Evolutionary conservation across 2,329 filamentous ascomycete species (phyloP).

Genomic region (Cercospora sp.): DNA sequence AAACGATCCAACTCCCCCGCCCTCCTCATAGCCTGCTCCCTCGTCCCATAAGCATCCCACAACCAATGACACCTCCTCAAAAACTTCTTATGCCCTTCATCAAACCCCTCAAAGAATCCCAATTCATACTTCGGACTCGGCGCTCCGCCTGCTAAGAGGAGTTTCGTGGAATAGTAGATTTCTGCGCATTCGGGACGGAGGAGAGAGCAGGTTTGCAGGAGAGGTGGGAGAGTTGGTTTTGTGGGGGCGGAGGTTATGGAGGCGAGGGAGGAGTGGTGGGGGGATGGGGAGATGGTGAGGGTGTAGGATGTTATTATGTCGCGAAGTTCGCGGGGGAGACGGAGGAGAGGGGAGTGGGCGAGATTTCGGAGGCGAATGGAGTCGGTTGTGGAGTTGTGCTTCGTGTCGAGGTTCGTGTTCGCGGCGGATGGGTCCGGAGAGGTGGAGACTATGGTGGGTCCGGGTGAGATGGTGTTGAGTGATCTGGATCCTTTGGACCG

Average conservation of each 20-base stretch:
- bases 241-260: neutral
- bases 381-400: neutral
- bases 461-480: neutral
- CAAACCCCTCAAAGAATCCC: conserved; percentile 9
- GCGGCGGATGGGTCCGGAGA: neutral
- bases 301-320: conserved; percentile 13
- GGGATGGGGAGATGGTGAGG: neutral
- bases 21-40: conserved; percentile 15
- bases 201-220: conserved; percentile 1
- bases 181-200: conserved; percentile 16
- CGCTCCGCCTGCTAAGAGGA: conserved; percentile 13
- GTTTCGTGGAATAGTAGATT: conserved; percentile 13
- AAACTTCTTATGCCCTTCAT: conserved; percentile 15
- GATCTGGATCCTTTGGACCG: neutral
- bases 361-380: conserved; percentile 9
- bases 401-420: neutral
- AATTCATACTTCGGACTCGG: conserved; percentile 13
- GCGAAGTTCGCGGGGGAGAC: conserved; percentile 17
- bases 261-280: neutral
- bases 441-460: neutral
- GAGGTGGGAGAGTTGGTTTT: conserved; percentile 6
- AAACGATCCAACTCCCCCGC: conserved; percentile 15
- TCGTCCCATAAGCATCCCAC: conserved; percentile 20
- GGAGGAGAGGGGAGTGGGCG: conserved; percentile 11
- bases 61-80: conserved; percentile 17